Evolutionary conservation across 495 filamentous ascomycete genomes (phyloP).

Genomic region (Aspergillus indologenus): DNA sequence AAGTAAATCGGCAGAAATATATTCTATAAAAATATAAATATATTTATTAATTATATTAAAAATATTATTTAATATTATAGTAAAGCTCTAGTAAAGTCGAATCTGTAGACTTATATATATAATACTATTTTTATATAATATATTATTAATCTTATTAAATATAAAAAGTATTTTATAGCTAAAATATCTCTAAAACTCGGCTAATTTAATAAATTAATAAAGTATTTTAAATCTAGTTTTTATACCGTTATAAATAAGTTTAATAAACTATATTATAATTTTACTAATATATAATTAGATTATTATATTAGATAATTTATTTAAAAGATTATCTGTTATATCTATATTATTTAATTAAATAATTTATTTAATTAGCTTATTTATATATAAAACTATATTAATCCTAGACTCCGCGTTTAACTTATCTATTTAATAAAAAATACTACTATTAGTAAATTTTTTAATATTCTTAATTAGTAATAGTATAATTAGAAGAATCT

Average conservation of each 20-base stretch:
- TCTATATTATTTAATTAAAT: neutral
- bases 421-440: neutral
- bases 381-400: neutral
- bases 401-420: neutral
- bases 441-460: conserved; percentile 2
- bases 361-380: neutral
- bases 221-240: neutral
- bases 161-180: conserved; percentile 3
- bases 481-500: neutral
- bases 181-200: neutral
- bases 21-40: neutral
- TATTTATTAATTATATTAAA: conserved; percentile 6
- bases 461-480: neutral
- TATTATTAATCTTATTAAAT: neutral
- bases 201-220: neutral
- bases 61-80: conserved; percentile 3
- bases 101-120: conserved; percentile 4
- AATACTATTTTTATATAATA: neutral
- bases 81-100: neutral
- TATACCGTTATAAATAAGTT: neutral
- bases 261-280: neutral
- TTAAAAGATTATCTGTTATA: neutral
- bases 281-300: neutral
- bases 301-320: neutral
- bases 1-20: neutral